phyloP scores from a whole-genome alignment of 2,329 filamentous ascomycete species.

The Xylaria sp. region DNA sequence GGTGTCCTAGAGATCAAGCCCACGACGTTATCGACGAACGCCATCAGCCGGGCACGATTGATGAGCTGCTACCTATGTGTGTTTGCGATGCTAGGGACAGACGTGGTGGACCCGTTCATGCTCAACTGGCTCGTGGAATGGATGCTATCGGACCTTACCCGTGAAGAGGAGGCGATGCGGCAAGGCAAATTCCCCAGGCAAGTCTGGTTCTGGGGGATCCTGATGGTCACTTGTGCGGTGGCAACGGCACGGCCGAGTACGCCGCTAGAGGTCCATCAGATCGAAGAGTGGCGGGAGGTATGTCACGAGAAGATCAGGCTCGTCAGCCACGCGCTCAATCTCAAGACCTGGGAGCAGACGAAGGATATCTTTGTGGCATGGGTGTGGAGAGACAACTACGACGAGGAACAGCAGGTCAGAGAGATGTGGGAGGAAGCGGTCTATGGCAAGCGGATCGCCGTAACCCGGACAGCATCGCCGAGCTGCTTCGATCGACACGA shows the following conservation, averaged over 20 bases:
- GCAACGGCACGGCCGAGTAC: conserved; percentile 31
- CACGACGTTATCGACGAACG: conserved; percentile 27
- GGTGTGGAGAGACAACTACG: conserved; percentile 32
- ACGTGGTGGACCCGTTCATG: conserved; percentile 32
- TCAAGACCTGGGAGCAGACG: conserved; percentile 33
- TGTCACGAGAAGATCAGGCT: conserved; percentile 34
- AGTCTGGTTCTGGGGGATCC: conserved; percentile 34
- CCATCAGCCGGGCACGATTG: conserved; percentile 32
- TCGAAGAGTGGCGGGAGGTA: conserved; percentile 33
- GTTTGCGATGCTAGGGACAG: conserved; percentile 31
- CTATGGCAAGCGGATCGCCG: conserved; percentile 26
- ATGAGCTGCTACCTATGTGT: conserved; percentile 33
- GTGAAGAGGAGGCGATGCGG: conserved; percentile 31
- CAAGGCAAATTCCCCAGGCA: conserved; percentile 31
- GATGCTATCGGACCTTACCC: conserved; percentile 32
- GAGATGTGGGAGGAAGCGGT: conserved; percentile 37
- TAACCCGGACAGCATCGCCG: conserved; percentile 26
- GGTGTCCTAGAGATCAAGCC: conserved; percentile 17
- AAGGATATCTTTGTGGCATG: conserved; percentile 28
- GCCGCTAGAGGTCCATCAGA: conserved; percentile 29
- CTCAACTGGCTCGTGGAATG: conserved; percentile 36
- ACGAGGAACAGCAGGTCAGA: conserved; percentile 30
- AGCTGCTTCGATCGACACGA: conserved; percentile 31
- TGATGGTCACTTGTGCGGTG: conserved; percentile 34
- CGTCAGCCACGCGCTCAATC: conserved; percentile 28